Evolutionary conservation across 2,329 filamentous ascomycete species (phyloP).

Genomic region (Talaromyces albobiverticillius): DNA sequence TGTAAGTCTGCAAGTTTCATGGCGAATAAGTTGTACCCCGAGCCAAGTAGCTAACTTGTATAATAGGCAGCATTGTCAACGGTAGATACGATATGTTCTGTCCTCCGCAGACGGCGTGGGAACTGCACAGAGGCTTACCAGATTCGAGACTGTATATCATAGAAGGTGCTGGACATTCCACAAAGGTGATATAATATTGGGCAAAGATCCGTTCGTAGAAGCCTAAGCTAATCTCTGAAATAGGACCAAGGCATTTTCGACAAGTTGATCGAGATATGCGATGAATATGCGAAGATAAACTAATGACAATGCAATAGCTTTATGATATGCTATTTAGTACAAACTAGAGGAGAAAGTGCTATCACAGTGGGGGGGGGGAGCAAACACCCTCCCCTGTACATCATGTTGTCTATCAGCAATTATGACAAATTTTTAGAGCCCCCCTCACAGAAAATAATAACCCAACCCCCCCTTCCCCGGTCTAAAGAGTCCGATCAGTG

Average conservation of each 20-base stretch:
- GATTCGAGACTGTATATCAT: not conserved
- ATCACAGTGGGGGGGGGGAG: too few species aligned
- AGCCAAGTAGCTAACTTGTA: too few species aligned
- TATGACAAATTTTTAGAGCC: too few species aligned
- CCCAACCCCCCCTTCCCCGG: too few species aligned
- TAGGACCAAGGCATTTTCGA: not conserved
- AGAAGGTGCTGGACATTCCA: not conserved
- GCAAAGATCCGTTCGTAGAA: not conserved
- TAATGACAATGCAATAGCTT: not conserved
- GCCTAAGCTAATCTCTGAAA: not conserved
- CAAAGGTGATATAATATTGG: not conserved
- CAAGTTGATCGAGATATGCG: not conserved
- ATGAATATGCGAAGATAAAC: not conserved
- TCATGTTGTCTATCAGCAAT: too few species aligned
- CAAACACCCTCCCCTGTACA: too few species aligned
- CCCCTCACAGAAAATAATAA: too few species aligned
- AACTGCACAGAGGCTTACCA: not conserved
- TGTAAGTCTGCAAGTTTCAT: not conserved
- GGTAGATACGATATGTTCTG: not conserved
- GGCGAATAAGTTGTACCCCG: too few species aligned
- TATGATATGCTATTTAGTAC: too few species aligned
- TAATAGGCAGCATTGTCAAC: not conserved
- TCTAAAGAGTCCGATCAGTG: too few species aligned
- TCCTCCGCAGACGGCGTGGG: not conserved
- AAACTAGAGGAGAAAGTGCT: too few species aligned